Percentiles rank a stretch among this genome's conserved stretches.
Conservation (phyloP, 1,284 basidiomycete genomes). For the Leccinum brunneo-olivaceum region DNA sequence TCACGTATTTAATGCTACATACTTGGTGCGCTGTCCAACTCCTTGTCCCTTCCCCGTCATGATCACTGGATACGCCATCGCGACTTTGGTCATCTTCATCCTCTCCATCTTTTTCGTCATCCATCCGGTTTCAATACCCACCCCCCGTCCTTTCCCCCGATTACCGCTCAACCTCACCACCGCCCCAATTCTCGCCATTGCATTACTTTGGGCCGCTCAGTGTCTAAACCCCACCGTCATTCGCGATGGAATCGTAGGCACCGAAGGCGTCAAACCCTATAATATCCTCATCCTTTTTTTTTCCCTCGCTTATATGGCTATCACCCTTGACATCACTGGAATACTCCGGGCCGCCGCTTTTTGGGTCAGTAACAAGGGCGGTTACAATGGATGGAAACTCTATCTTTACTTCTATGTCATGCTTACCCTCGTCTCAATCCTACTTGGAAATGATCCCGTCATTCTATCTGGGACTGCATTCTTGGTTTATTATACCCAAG, state of each 20-base stretch:
- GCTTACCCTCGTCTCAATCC: constrained; percentile 71
- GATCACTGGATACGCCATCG: constrained; percentile 48
- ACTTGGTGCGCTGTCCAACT: too few relatives aligned
- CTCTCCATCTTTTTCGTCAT: constrained; percentile 70
- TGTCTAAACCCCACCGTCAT: constrained; percentile 64
- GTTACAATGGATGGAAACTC: constrained; percentile 61
- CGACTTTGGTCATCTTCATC: constrained; percentile 68
- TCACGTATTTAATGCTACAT: too few relatives aligned
- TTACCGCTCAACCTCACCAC: constrained; percentile 64
- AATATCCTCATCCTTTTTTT: constrained; percentile 93
- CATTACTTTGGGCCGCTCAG: constrained; percentile 70
- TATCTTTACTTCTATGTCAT: constrained; percentile 78
- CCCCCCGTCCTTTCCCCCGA: constrained; percentile 32
- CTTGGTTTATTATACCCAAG: constrained; percentile 78
- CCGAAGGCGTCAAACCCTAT: constrained; percentile 80
- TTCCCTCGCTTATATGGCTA: constrained; percentile 89
- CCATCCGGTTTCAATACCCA: constrained; percentile 50
- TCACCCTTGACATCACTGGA: constrained; percentile 88
- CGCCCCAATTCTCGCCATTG: constrained; percentile 74
- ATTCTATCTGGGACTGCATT: constrained; percentile 84
- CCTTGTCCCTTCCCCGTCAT: constrained; percentile 19
- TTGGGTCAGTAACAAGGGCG: constrained; percentile 77
- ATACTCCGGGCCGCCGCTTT: constrained; percentile 83
- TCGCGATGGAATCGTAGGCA: constrained; percentile 65
- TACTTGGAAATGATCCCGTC: constrained; percentile 89